These are phyloP conservation scores for Thermoascus crustaceus DNA, from an alignment of 2,329 filamentous ascomycete species.

Conservation along the genomic window DNA sequence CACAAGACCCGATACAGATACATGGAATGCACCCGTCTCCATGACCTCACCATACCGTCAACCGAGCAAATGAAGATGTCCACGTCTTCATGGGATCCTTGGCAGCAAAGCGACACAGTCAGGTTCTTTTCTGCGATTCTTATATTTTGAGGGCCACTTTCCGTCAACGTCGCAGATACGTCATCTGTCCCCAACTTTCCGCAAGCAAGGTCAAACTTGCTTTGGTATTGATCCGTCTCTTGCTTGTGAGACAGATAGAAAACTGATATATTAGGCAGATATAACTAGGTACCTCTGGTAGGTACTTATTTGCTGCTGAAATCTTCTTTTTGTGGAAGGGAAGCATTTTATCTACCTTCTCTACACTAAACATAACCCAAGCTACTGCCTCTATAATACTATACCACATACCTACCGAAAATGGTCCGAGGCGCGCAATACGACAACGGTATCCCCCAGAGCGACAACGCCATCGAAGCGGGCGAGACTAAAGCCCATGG, in stretches of 20 bases:
- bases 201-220: neutral
- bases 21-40: neutral
- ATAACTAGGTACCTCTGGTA: too few relatives aligned
- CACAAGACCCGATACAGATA: too few relatives aligned
- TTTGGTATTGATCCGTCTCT: neutral
- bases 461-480: conserved; percentile 32
- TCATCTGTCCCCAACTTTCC: neutral
- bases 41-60: conserved; percentile 1
- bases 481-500: conserved; percentile 29
- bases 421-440: conserved; percentile 36
- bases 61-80: too few relatives aligned
- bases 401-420: neutral
- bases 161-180: neutral
- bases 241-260: too few relatives aligned
- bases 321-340: too few relatives aligned
- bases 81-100: too few relatives aligned
- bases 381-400: too few relatives aligned
- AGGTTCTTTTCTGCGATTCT: neutral
- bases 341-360: too few relatives aligned
- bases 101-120: too few relatives aligned
- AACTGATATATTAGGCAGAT: neutral
- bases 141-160: neutral
- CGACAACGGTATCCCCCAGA: conserved; percentile 29
- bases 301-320: too few relatives aligned
- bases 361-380: too few relatives aligned